Conservation (phyloP, 768 basidiomycete species). For the Suillus spraguei region DNA sequence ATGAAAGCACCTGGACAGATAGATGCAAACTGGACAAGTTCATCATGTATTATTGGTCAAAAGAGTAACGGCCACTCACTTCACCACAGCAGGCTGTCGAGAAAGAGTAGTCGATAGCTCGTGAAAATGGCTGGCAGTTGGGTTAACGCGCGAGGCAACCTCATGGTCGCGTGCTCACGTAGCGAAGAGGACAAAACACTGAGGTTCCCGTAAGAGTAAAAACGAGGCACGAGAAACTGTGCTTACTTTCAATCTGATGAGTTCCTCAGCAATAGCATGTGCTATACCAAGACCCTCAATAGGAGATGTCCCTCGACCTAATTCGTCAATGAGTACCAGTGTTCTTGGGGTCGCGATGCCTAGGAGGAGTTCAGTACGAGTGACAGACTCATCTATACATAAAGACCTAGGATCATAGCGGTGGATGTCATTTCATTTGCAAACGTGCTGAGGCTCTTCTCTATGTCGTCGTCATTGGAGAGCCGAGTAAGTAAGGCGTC, state of each 20-base stretch:
- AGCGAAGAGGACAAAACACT: slow-evolving; percentile 91
- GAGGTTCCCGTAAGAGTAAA: slow-evolving; percentile 4
- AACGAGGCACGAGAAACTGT: slow-evolving; percentile 6
- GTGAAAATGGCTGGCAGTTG: slow-evolving; percentile 62
- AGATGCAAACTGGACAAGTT: slow-evolving; percentile 66
- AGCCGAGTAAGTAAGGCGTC: slow-evolving; percentile 84
- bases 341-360: slow-evolving; percentile 71
- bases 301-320: slow-evolving; percentile 91
- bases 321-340: slow-evolving; percentile 89
- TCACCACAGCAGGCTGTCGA: slow-evolving; percentile 75
- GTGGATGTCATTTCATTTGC: slow-evolving; percentile 92
- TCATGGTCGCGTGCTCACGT: slow-evolving; percentile 52
- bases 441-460: slow-evolving; percentile 91
- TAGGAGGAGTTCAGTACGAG: slow-evolving; percentile 24
- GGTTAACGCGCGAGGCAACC: slow-evolving; percentile 10
- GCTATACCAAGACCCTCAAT: slow-evolving; percentile 81
- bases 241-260: slow-evolving; percentile 70
- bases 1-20: slow-evolving; percentile 63
- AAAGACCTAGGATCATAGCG: slow-evolving; percentile 84
- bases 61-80: slow-evolving; percentile 47
- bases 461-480: slow-evolving; percentile 93
- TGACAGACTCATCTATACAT: not conserved
- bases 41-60: not conserved
- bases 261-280: slow-evolving; percentile 80
- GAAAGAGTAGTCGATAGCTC: slow-evolving; percentile 81